These are phyloP conservation scores for Neospermospora avenae DNA, from an alignment of 2,329 filamentous ascomycete genomes.

Conservation along the genomic window DNA sequence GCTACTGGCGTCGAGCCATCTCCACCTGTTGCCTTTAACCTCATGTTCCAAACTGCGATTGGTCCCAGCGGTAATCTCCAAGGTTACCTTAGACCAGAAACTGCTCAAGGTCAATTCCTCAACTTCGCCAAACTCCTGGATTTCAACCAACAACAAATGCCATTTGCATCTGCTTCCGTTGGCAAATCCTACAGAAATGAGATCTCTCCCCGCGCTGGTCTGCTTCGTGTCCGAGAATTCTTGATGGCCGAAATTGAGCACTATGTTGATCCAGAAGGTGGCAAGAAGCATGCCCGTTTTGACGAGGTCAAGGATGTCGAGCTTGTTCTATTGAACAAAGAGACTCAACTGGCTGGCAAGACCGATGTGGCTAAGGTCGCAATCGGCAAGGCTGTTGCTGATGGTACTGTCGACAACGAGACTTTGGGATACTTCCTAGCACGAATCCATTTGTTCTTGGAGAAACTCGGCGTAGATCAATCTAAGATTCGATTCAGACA, in stretches of 20 bases:
- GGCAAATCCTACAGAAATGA: constrained; percentile 98
- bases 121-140: constrained; percentile 96
- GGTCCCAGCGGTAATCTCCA: constrained; percentile 85
- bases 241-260: constrained; percentile 99
- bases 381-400: constrained; percentile 82
- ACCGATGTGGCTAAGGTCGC: constrained; percentile 70
- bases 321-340: constrained; percentile 77
- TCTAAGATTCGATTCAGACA: constrained; percentile 93
- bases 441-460: constrained; percentile 85
- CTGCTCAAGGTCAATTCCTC: constrained; percentile 94
- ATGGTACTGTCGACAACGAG: constrained; percentile 89
- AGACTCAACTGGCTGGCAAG: constrained; percentile 83
- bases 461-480: constrained; percentile 82
- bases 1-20: constrained; percentile 71
- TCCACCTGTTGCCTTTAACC: constrained; percentile 88
- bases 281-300: constrained; percentile 93
- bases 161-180: constrained; percentile 94
- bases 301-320: constrained; percentile 79
- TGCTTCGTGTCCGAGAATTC: constrained; percentile 93
- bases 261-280: constrained; percentile 89
- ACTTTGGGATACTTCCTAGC: constrained; percentile 97
- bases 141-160: constrained; percentile 93
- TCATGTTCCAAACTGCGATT: constrained; percentile 97
- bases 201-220: constrained; percentile 87
- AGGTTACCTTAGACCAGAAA: constrained; percentile 88